A percentile compares a stretch with the other conserved stretches of the same genome.
These are phyloP conservation scores for Galeopsis tetrahit DNA, from an alignment of 257 asterid genomes.

Conservation along the genomic window DNA sequence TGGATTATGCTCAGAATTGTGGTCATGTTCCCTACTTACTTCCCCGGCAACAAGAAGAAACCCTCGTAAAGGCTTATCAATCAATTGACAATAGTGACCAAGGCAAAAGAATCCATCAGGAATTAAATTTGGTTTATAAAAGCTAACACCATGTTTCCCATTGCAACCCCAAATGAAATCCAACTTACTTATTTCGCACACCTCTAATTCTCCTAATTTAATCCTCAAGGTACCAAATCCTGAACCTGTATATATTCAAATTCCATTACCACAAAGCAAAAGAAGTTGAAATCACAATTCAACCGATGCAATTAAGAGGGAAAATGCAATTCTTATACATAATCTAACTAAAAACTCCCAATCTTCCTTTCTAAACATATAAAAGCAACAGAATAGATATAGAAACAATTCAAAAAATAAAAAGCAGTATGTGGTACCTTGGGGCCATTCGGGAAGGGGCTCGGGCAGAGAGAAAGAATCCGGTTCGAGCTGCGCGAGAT, in stretches of 20 bases:
- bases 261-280: constrained; percentile 22
- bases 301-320: background rate
- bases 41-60: constrained; percentile 80
- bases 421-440: constrained; percentile 43
- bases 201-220: constrained; percentile 78
- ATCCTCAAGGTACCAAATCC: constrained; percentile 70
- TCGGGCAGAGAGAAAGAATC: constrained; percentile 68
- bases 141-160: constrained; percentile 62
- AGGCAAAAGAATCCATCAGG: constrained; percentile 75
- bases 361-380: background rate
- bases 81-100: constrained; percentile 83
- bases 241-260: constrained; percentile 50
- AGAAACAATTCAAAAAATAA: background rate
- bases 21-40: constrained; percentile 31
- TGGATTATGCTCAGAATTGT: constrained; percentile 38
- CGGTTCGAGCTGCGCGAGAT: constrained; percentile 46
- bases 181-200: constrained; percentile 59
- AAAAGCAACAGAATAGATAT: background rate
- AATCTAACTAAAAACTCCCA: background rate
- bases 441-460: constrained; percentile 86
- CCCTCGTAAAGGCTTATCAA: constrained; percentile 70
- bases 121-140: constrained; percentile 68
- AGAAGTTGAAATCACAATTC: background rate
- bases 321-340: background rate
- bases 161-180: constrained; percentile 73